Evolutionary conservation across 169 alveolate genomes (phyloP).

Genomic region (Plasmodium inui): DNA sequence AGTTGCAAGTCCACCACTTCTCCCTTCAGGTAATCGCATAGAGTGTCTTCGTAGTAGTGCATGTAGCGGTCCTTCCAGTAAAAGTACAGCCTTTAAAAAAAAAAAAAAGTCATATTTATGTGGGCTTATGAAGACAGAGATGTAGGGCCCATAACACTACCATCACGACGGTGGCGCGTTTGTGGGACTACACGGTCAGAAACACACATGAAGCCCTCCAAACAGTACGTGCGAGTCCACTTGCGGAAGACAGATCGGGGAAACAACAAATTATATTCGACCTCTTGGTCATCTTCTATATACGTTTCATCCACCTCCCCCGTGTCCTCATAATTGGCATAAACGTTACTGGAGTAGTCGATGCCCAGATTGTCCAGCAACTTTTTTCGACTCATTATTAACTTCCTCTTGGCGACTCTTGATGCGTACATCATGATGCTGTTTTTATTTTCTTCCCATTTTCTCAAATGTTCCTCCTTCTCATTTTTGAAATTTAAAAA

Average conservation of each 20-base stretch:
- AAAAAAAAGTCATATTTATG: background rate
- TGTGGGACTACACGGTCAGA: background rate
- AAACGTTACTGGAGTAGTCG: slow-evolving; percentile 40
- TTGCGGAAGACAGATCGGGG: slow-evolving; percentile 62
- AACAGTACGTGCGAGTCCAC: slow-evolving; percentile 65
- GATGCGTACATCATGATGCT: slow-evolving; percentile 58
- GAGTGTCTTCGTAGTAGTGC: slow-evolving; percentile 66
- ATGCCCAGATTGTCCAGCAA: slow-evolving; percentile 25
- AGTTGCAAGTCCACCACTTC: slow-evolving; percentile 61
- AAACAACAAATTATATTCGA: slow-evolving; percentile 42
- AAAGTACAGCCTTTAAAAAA: slow-evolving; percentile 18
- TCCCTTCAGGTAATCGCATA: slow-evolving; percentile 65
- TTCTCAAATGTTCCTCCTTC: slow-evolving; percentile 41
- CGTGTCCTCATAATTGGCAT: slow-evolving; percentile 38
- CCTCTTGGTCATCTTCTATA: slow-evolving; percentile 40
- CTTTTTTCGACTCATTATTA: slow-evolving; percentile 43
- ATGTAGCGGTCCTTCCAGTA: slow-evolving; percentile 69
- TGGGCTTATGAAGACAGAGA: background rate
- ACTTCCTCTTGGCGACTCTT: slow-evolving; percentile 44
- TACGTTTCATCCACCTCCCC: background rate
- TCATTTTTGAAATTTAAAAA: slow-evolving; percentile 71
- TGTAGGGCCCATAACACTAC: background rate
- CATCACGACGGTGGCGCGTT: background rate
- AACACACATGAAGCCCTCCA: background rate
- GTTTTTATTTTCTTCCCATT: slow-evolving; percentile 62